These are phyloP conservation scores for Geotrichum europaeum DNA, from an alignment of 1,139 yeast genomes.

Conservation along the genomic window DNA sequence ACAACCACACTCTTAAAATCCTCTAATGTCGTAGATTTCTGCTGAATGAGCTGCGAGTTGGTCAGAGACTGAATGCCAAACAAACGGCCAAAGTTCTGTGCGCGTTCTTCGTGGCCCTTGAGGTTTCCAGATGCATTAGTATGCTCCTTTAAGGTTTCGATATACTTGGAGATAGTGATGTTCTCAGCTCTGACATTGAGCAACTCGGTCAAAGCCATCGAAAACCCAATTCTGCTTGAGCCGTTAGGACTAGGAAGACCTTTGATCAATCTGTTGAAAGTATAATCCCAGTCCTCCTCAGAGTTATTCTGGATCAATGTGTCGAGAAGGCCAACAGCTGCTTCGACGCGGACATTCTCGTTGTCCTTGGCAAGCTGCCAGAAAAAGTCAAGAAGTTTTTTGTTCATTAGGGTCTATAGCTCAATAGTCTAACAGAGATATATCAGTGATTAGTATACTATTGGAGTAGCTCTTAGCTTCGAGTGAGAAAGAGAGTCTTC, in stretches of 20 bases:
- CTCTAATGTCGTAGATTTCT: conserved; percentile 27
- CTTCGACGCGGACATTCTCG: conserved; percentile 62
- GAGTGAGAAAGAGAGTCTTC: not conserved
- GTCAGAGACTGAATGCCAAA: conserved; percentile 78
- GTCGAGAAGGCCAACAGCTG: conserved; percentile 61
- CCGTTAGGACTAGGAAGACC: conserved; percentile 82
- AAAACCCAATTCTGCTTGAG: conserved; percentile 80
- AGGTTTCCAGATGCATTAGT: conserved; percentile 43
- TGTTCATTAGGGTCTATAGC: not conserved
- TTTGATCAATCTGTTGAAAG: conserved; percentile 65
- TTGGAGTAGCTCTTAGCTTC: not conserved
- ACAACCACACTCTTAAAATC: conserved; percentile 40
- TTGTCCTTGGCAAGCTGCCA: conserved; percentile 73
- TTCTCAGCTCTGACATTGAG: conserved; percentile 41
- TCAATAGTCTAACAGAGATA: not conserved
- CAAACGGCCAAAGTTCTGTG: conserved; percentile 71
- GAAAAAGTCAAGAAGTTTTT: conserved; percentile 51
- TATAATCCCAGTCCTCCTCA: conserved; percentile 71
- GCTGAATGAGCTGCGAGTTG: conserved; percentile 48
- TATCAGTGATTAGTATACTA: not conserved
- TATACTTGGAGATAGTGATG: conserved; percentile 39
- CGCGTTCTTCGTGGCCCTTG: conserved; percentile 79
- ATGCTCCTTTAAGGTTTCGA: conserved; percentile 42
- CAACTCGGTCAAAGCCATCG: conserved; percentile 80
- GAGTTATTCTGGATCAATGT: conserved; percentile 45